Evolutionary conservation across 768 basidiomycete species (phyloP).

Genomic region (Mycena alexandri): DNA sequence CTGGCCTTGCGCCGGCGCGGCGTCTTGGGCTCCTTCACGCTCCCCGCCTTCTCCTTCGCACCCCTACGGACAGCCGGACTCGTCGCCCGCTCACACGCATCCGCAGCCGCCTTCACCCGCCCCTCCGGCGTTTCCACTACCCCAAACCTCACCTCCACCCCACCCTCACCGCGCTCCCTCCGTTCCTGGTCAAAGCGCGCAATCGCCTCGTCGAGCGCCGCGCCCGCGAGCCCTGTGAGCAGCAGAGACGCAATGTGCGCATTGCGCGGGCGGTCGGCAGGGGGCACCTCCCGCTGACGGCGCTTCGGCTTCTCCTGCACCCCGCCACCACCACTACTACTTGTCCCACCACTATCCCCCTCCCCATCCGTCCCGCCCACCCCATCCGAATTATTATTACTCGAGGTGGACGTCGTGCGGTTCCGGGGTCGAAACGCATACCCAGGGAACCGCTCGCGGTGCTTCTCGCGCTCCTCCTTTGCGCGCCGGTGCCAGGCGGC

Average conservation of each 20-base stretch:
- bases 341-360: neutral
- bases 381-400: neutral
- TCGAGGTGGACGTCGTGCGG: slow-evolving; percentile 45
- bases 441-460: slow-evolving; percentile 58
- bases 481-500: slow-evolving; percentile 61
- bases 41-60: too few species aligned
- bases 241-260: slow-evolving; percentile 64
- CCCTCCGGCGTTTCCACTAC: slow-evolving; percentile 29
- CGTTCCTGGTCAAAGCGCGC: slow-evolving; percentile 53
- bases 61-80: neutral
- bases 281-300: slow-evolving; percentile 40
- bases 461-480: slow-evolving; percentile 60
- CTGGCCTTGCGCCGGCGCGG: neutral
- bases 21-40: slow-evolving; percentile 12
- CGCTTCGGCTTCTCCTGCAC: slow-evolving; percentile 34
- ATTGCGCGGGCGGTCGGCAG: slow-evolving; percentile 58
- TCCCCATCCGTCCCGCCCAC: slow-evolving; percentile 13
- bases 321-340: too few species aligned
- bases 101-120: neutral
- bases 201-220: slow-evolving; percentile 57
- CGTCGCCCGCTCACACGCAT: neutral
- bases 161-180: slow-evolving; percentile 11
- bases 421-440: slow-evolving; percentile 40
- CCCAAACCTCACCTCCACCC: slow-evolving; percentile 28
- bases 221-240: slow-evolving; percentile 60